Conservation (phyloP, 1,139 yeast genomes). For the Lizanozyma gosingica region DNA sequence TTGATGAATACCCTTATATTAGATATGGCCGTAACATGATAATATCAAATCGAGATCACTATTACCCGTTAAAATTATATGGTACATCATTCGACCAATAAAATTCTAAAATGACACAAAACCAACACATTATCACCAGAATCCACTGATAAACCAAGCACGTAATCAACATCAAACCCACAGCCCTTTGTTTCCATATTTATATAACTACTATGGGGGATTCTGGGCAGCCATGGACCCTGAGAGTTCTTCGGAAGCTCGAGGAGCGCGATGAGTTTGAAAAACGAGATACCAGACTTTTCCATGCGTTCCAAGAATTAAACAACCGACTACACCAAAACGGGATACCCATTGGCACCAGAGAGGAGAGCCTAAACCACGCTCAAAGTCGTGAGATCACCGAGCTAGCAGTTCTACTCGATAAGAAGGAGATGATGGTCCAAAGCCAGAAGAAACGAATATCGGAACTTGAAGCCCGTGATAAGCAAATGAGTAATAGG, state of each 20-base stretch:
- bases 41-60: too few species aligned
- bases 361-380: neutral
- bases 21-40: too few species aligned
- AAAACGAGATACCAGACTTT: neutral
- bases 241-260: neutral
- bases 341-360: neutral
- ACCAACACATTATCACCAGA: too few species aligned
- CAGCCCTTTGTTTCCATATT: too few species aligned
- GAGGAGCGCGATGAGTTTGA: neutral
- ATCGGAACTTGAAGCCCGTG: neutral
- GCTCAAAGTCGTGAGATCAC: neutral
- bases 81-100: too few species aligned
- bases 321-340: neutral
- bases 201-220: too few species aligned
- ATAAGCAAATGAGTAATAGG: conserved; percentile 9
- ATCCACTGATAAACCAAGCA: too few species aligned
- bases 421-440: neutral
- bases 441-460: neutral
- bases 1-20: too few species aligned
- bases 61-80: too few species aligned
- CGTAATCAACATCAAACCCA: too few species aligned
- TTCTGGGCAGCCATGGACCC: neutral
- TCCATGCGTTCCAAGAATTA: neutral
- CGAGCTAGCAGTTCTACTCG: neutral
- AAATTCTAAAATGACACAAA: too few species aligned